These are phyloP conservation scores for Wallacemonas sp. DNA, from an alignment of 208 protist species.

Conservation along the genomic window DNA sequence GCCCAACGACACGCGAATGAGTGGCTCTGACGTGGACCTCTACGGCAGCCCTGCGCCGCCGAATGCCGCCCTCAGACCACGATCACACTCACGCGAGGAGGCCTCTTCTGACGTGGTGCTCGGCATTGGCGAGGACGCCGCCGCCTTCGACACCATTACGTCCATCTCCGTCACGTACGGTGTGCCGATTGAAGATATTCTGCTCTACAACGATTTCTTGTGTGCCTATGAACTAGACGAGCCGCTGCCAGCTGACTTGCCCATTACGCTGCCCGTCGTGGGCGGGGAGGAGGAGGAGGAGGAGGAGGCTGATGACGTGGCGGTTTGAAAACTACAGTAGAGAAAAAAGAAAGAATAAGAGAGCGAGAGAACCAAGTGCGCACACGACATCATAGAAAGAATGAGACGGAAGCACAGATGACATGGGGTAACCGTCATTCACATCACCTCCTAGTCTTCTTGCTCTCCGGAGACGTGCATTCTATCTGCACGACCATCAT, in stretches of 20 bases:
- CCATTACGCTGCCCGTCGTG: slow-evolving; percentile 59
- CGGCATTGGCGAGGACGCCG: slow-evolving; percentile 8
- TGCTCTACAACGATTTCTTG: slow-evolving; percentile 73
- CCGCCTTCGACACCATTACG: slow-evolving; percentile 70
- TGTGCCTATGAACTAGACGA: slow-evolving; percentile 46
- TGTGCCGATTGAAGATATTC: slow-evolving; percentile 40
- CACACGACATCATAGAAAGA: too few species aligned
- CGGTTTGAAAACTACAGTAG: too few species aligned
- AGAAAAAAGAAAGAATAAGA: too few species aligned
- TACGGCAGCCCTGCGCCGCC: slow-evolving; percentile 7
- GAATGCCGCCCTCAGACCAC: slow-evolving; percentile 1
- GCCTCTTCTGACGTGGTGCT: not conserved
- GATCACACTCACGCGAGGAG: slow-evolving; percentile 15
- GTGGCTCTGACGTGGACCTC: not conserved
- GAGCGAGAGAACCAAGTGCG: too few species aligned
- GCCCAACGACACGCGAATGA: not conserved
- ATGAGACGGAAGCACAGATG: too few species aligned
- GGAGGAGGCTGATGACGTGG: too few species aligned
- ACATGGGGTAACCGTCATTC: too few species aligned
- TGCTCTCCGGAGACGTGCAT: too few species aligned
- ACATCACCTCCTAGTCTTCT: too few species aligned
- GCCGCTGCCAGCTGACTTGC: slow-evolving; percentile 69
- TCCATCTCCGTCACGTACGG: slow-evolving; percentile 58
- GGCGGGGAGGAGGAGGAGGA: slow-evolving; percentile 26
- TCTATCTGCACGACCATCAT: too few species aligned